Evolutionary conservation across 805 yeast species (phyloP).

Genomic region (Schizosaccharomyces pombe): DNA sequence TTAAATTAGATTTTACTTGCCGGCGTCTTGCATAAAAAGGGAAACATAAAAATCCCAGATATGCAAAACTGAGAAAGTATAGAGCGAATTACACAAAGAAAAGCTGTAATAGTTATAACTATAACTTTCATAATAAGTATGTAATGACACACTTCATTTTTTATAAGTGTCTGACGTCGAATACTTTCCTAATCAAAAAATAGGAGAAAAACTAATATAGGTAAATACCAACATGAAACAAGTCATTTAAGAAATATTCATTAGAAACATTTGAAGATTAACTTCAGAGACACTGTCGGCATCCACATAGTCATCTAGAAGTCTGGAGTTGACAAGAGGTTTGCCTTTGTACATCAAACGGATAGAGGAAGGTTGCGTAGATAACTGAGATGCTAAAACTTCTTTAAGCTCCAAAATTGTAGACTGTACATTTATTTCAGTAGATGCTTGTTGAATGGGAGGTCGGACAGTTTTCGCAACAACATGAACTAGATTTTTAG

Average conservation of each 20-base stretch:
- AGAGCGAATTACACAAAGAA: too few species aligned
- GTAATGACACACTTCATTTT: too few species aligned
- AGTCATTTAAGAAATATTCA: background rate
- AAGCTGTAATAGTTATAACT: too few species aligned
- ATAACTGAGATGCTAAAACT: background rate
- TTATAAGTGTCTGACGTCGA: too few species aligned
- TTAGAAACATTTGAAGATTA: background rate
- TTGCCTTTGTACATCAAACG: background rate
- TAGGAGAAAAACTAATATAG: too few species aligned
- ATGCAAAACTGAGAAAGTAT: too few species aligned
- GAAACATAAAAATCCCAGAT: too few species aligned
- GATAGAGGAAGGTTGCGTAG: background rate
- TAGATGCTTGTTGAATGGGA: background rate
- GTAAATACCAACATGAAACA: too few species aligned
- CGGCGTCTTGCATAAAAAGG: too few species aligned
- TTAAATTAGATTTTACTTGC: too few species aligned
- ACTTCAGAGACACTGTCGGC: background rate
- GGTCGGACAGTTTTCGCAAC: background rate
- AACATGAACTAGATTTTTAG: background rate
- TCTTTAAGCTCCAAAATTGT: background rate
- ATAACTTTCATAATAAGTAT: too few species aligned
- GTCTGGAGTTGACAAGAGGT: background rate
- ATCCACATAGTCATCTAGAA: background rate
- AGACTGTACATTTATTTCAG: background rate
- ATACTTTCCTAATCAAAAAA: too few species aligned